Percentiles rank a stretch among this genome's conserved stretches.
Conservation (phyloP, 352 stramenopile genomes). For the Aphanomyces stellatus region DNA sequence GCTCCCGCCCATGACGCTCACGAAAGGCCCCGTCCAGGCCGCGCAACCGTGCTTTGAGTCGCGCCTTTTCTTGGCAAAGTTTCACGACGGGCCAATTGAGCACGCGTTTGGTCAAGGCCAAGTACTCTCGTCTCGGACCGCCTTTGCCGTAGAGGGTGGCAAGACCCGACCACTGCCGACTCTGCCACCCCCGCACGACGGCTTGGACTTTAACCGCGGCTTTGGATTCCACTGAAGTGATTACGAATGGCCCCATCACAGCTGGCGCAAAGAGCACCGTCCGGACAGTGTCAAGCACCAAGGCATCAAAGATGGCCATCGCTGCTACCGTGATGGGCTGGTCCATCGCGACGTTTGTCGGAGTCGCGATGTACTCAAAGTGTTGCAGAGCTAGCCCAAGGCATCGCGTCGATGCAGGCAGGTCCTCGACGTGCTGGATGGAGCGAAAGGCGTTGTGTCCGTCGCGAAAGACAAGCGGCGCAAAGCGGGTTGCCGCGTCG, state of each 20-base stretch:
- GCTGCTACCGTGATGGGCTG: too few species aligned
- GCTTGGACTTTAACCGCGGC: background rate
- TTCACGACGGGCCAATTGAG: background rate
- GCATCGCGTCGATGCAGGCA: background rate
- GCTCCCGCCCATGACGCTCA: background rate
- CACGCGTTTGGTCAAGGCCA: constrained; percentile 1
- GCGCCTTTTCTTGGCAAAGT: background rate
- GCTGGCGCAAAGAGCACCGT: background rate
- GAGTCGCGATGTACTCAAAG: too few species aligned
- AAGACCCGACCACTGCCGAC: background rate
- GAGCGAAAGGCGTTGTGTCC: background rate
- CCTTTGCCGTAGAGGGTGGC: background rate
- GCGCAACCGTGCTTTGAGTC: background rate
- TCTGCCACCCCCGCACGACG: background rate
- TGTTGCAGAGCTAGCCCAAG: background rate
- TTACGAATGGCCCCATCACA: too few species aligned
- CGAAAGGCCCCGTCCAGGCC: background rate
- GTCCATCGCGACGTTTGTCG: too few species aligned
- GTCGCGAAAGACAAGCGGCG: background rate
- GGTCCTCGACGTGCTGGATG: background rate
- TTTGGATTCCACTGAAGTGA: background rate
- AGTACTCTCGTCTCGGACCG: background rate
- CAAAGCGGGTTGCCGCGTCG: background rate
- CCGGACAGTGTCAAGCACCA: background rate
- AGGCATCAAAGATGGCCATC: constrained; percentile 45